Evolutionary conservation across 768 basidiomycete genomes (phyloP), one percentile per base, ranked within the genome.

Genomic region (Trametes cubensis): DNA sequence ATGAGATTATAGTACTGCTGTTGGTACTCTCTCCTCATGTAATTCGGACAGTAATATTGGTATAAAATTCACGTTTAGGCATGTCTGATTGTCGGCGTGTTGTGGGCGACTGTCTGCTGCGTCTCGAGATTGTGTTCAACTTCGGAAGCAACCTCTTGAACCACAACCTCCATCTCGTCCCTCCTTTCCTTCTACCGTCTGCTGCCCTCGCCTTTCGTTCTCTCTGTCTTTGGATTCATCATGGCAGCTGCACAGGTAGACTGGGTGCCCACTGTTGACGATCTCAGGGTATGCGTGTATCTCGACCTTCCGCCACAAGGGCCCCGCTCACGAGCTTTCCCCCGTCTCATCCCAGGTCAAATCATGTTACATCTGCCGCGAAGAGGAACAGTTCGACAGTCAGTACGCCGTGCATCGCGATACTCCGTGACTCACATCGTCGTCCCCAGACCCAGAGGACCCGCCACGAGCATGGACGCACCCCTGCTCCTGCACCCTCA

Each of bases 301-400:
- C 2, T 25, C 14, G 20, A 25, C 23, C 23, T 18, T 44, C 6
- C 3, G 11, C 57, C 14, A 20, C 41, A 11, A 3, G 7, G 21
- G 10, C 6, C 3, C 15, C 20, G 23, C 48, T 18, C 30, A 18
- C 6, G 53, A 0, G 30, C 17, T 23, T 52, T 26, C 14, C 39
- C n/a, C 23, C 49, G 23, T 0, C 20, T n/a, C 20, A 1, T 10
- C 59, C 10, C 56, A 83, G 78, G 84, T 91, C 63, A 92, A 91
- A 72, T 77, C 89, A 13, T 92, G 90, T 65, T 92, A 89, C 72
- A 91, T 92, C 59, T 92, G 90, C 67, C 77, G 87, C 30, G 90
- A 92, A 67, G 89, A 90, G 70, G 89, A 90, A 61, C 73, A 63
- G 2, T 77, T 79, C 60, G 84, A 84, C 50, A 72, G 81, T 76